These are phyloP conservation scores for Yamadazyma pseudoaaseri DNA, from an alignment of 1,139 yeast species.

Conservation along the genomic window DNA sequence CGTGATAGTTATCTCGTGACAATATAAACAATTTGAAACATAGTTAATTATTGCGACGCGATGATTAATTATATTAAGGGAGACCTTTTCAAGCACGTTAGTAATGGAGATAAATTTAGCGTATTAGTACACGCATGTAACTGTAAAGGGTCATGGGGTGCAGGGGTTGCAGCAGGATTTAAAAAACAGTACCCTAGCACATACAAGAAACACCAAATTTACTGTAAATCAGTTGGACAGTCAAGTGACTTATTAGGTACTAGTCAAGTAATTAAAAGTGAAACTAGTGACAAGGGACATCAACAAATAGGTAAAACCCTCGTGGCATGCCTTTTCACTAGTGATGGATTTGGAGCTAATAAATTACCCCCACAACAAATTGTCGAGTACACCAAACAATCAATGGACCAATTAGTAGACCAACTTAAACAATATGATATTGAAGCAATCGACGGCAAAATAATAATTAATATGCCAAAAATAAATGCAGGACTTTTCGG, in stretches of 20 bases:
- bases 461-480: constrained; percentile 61
- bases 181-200: constrained; percentile 51
- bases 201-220: constrained; percentile 42
- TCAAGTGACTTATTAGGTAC: constrained; percentile 50
- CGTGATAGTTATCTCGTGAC: too few relatives aligned
- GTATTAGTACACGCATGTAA: constrained; percentile 77
- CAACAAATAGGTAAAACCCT: constrained; percentile 23
- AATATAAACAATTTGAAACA: too few relatives aligned
- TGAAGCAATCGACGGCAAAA: constrained; percentile 14
- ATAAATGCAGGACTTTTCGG: constrained; percentile 79
- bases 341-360: constrained; percentile 41
- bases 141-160: constrained; percentile 81
- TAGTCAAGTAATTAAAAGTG: constrained; percentile 44
- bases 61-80: constrained; percentile 48
- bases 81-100: constrained; percentile 50
- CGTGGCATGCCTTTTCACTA: constrained; percentile 70
- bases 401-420: constrained; percentile 44
- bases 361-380: constrained; percentile 36
- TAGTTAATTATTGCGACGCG: too few relatives aligned
- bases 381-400: constrained; percentile 44
- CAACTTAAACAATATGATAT: constrained; percentile 28
- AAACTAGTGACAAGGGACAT: constrained; percentile 26
- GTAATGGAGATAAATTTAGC: constrained; percentile 21
- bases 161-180: constrained; percentile 68
- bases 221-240: constrained; percentile 38